Base-by-base conservation (phyloP, 2,329 filamentous ascomycete species). In the Cadophora malorum region DNA sequence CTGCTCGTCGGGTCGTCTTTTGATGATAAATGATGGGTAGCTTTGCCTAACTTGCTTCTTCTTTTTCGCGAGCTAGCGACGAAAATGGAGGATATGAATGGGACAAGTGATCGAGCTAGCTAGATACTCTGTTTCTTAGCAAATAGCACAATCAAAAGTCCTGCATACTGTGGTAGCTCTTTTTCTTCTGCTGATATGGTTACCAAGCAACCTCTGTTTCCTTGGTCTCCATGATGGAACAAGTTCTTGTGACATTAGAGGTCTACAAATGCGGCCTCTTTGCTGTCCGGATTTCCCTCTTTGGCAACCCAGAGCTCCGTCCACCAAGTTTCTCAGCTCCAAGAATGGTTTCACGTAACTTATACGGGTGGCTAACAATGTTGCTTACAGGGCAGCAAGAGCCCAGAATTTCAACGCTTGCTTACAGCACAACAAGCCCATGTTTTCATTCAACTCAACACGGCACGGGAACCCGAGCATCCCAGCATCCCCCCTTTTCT, bases 21-120 rank as follows among this genome's bases (percentile, higher is more conserved):
- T 23, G 55, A 58, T 58, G 31, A 58, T 58, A 58, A 31, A 58
- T 58, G 55, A 58, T 41, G 56, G 56, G 33, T 59, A 19, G 52
- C 28, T n/a, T n/a, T 41, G 21, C 56, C 56, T 59, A 5, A 23
- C 45, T 19, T 59, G 56, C 33, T 45, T 19, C 21, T 59, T 58
- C 19, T 4, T 41, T 28, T 35, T 38, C 35, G 31, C 31, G 31
- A 23, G 33, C 38, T 23, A 38, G 55, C 33, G 31, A 58, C 55
- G 8, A 23, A 38, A 58, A 38, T 58, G 55, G 55, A 38, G 55
- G 56, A 59, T 59, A 45, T 41, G 56, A n/a, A 59, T 45, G 35
- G 8, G 28, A 38, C 14, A 41, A 41, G 21, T 28, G 56, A 5
- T 59, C 23, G 35, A 41, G 56, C 56, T 41, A 59, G 35, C 56